Percentiles rank a stretch among this genome's conserved stretches.
phyloP scores from a whole-genome alignment of 2,329 filamentous ascomycete genomes.

The Sclerotinia nivalis region DNA sequence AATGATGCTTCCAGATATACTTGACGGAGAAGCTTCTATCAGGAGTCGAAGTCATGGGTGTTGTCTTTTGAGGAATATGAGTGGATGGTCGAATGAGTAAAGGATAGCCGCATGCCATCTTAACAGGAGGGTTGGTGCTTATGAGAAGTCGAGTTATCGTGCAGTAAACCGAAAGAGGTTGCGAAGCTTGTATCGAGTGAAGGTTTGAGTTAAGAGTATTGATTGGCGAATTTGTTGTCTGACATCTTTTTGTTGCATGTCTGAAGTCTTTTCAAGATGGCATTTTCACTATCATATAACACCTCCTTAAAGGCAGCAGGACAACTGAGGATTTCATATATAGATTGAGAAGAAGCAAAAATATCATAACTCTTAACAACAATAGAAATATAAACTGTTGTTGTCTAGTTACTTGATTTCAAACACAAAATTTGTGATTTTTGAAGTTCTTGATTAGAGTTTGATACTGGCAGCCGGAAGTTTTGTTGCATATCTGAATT shows the following conservation, averaged over 20 bases:
- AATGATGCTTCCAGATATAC: no score
- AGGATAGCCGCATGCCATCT: not conserved
- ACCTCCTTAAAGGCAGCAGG: not conserved
- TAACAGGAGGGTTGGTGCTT: not conserved
- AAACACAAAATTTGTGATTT: not conserved
- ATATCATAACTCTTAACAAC: not conserved
- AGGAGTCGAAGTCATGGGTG: no score
- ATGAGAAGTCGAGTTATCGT: not conserved
- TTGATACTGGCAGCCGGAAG: not conserved
- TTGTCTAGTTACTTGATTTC: no score
- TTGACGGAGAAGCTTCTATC: not conserved
- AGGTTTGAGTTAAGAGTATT: not conserved
- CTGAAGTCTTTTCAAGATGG: not conserved
- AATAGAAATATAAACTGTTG: not conserved
- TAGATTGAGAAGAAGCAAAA: not conserved
- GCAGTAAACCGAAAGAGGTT: no score
- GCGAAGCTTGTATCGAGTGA: not conserved
- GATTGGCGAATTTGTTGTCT: not conserved
- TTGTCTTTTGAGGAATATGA: no score
- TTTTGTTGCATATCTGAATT: not conserved
- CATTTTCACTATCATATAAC: not conserved
- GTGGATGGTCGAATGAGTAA: not conserved
- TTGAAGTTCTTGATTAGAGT: not conserved
- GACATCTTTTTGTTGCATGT: not conserved
- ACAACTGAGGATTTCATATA: not conserved